phyloP scores from a whole-genome alignment of 352 stramenopile species.

The Globisporangium apiculatum region DNA sequence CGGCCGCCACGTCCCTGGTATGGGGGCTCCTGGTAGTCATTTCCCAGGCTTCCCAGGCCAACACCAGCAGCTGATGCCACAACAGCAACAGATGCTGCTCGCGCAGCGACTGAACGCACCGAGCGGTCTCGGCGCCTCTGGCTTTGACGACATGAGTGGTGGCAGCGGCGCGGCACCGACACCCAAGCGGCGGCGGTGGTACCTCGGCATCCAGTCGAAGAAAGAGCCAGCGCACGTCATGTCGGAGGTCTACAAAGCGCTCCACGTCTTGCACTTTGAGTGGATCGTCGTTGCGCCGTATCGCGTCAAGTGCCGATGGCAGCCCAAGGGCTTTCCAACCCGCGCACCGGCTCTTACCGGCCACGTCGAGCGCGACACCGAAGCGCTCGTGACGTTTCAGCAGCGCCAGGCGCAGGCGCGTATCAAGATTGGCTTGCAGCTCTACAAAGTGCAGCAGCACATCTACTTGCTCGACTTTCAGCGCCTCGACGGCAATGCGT shows the following conservation, averaged over 20 bases:
- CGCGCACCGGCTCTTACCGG: conserved; percentile 2
- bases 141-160: conserved; percentile 27
- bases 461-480: conserved; percentile 99
- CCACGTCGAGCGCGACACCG: conserved; percentile 15
- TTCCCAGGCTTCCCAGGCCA: conserved; percentile 9
- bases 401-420: conserved; percentile 29
- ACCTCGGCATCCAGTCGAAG: conserved; percentile 99
- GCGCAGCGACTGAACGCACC: conserved; percentile 8
- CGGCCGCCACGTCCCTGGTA: conserved; percentile 25
- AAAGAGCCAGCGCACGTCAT: conserved; percentile 99
- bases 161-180: conserved; percentile 17
- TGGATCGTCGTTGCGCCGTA: conserved; percentile 97
- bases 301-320: conserved; percentile 96
- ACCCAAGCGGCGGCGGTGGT: conserved; percentile 91
- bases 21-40: background rate
- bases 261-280: conserved; percentile 95
- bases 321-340: conserved; percentile 41
- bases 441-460: conserved; percentile 97
- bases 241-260: conserved; percentile 99
- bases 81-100: background rate
- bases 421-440: conserved; percentile 94
- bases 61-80: background rate
- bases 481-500: conserved; percentile 92
- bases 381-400: conserved; percentile 22
- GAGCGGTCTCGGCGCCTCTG: conserved; percentile 7